Base-by-base conservation (phyloP, 1,284 basidiomycete genomes). In the Melampsora americana region DNA sequence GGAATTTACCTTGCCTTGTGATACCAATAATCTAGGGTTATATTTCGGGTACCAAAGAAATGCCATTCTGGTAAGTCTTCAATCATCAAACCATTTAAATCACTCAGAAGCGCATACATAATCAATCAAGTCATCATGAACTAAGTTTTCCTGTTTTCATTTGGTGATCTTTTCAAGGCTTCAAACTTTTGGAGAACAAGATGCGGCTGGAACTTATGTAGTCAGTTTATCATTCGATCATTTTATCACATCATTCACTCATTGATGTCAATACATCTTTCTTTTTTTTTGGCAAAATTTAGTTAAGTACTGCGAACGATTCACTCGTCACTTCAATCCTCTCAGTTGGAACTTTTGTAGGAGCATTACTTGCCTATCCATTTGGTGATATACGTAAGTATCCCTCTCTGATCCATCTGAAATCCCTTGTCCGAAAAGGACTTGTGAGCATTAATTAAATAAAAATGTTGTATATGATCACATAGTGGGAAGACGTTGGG, bases 31-130 rank as follows among this genome's bases (percentile, higher is more conserved):
- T 42, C 6, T 46, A 74, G 72, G 72, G 73, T 62, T 76, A 76
- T 48, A 76, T 76, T 30, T 68, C 73, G 30, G 73, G 73, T 35
- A 62, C 46, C 44, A 76, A 76, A 60, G 73, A 76, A 48, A 76
- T 76, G 73, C 39, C 53, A 11, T 76, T 62, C 46, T 76, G 73
- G 73, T 69, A 46, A 26, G 66, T 64, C 32, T 32, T 6, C 53
- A 28, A 42, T 42, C n/a, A 42, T 9, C 9, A 9, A 35, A 35
- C 39, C 39, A 42, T 9, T 42, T 11, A 12, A 5, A 42, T 42
- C 6, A 1, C n/a, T n/a, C n/a, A n/a, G n/a, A n/a, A n/a, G n/a
- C n/a, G n/a, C n/a, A n/a, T n/a, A n/a, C n/a, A n/a, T n/a, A n/a
- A n/a, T n/a, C n/a, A n/a, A n/a, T n/a, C n/a, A n/a, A n/a, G n/a